Evolutionary conservation across 2,329 filamentous ascomycete species (phyloP).

Genomic region (Pseudogymnoascus sp.): DNA sequence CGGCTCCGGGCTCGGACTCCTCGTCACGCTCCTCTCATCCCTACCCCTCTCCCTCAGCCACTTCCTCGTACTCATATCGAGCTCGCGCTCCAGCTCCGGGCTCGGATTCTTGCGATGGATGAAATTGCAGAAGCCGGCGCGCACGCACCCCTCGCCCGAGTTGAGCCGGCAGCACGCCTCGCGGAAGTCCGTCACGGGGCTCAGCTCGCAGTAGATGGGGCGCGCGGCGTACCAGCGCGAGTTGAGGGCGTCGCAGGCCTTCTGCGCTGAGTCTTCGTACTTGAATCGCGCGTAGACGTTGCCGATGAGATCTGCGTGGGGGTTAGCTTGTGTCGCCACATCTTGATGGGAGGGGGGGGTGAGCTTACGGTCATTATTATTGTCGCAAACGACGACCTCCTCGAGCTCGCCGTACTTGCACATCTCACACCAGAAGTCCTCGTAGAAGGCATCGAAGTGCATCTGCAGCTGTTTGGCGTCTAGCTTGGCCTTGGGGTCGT

Average conservation of each 20-base stretch:
- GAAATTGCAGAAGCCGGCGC: conserved; percentile 98
- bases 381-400: conserved; percentile 97
- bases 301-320: conserved; percentile 71
- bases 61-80: conserved; percentile 88
- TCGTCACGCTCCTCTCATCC: conserved; percentile 72
- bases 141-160: conserved; percentile 86
- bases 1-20: conserved; percentile 82
- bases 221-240: conserved; percentile 92
- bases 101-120: conserved; percentile 95
- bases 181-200: conserved; percentile 93
- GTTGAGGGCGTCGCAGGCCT: conserved; percentile 90
- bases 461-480: conserved; percentile 93
- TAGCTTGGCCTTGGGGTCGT: conserved; percentile 96
- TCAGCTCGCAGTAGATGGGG: conserved; percentile 96
- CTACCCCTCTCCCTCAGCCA: conserved; percentile 81
- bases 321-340: neutral
- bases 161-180: conserved; percentile 96
- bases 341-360: neutral
- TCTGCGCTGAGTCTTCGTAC: conserved; percentile 93
- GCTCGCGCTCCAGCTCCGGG: conserved; percentile 78
- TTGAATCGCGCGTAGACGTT: conserved; percentile 99
- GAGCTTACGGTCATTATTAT: conserved; percentile 88
- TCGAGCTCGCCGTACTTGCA: conserved; percentile 98
- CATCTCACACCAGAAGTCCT: conserved; percentile 99
- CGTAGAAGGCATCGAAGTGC: conserved; percentile 99